Percentiles rank a stretch among this genome's conserved stretches.
These are phyloP conservation scores for Rosa chinensis DNA, from an alignment of 306 rosid genomes.

Conservation along the genomic window DNA sequence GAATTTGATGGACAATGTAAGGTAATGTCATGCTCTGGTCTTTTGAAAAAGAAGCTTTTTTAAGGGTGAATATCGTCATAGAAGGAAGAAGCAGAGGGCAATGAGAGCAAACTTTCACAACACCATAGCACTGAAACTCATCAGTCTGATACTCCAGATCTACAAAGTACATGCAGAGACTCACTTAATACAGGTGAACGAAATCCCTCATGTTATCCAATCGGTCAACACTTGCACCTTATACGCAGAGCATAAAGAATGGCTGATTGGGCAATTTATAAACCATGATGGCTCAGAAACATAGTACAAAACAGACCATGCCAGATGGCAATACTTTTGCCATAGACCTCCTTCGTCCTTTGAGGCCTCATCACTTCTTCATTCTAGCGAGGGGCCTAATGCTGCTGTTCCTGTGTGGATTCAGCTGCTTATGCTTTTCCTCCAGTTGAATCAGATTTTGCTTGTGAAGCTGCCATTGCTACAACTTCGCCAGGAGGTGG, in stretches of 20 bases:
- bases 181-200: not conserved
- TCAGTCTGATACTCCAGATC: not conserved
- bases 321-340: not conserved
- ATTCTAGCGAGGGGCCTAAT: conserved; percentile 16
- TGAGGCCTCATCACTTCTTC: not conserved
- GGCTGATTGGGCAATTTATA: not conserved
- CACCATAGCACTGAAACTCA: not conserved
- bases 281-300: not conserved
- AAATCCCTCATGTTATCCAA: not conserved
- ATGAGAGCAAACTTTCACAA: not conserved
- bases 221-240: not conserved
- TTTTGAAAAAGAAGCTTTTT: too few species aligned
- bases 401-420: conserved; percentile 22
- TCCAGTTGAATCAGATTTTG: conserved; percentile 31
- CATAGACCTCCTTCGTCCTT: not conserved
- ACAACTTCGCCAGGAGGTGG: conserved; percentile 98
- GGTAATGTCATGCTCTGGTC: too few species aligned
- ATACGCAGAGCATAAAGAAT: not conserved
- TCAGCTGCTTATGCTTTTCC: conserved; percentile 36
- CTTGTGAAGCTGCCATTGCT: conserved; percentile 58
- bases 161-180: not conserved
- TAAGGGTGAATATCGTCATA: not conserved
- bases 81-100: not conserved
- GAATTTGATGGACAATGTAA: too few species aligned
- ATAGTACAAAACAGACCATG: not conserved